A percentile compares a stretch with the other conserved stretches of the same genome.
phyloP scores from a whole-genome alignment of 177 flowering plant species.

The Vitis hybrid region DNA sequence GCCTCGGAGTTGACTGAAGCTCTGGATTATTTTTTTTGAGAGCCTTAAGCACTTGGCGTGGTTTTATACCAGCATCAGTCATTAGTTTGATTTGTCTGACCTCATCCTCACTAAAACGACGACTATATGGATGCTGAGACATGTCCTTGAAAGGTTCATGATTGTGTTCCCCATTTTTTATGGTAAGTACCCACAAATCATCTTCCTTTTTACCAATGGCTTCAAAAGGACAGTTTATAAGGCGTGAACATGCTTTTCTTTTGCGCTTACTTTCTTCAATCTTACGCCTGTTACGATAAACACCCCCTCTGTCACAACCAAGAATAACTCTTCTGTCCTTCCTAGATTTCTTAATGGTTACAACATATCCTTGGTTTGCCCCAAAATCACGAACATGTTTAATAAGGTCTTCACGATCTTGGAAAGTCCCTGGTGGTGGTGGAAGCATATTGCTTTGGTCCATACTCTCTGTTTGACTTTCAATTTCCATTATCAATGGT shows the following conservation, averaged over 20 bases:
- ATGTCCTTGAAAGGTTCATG: slow-evolving; percentile 42
- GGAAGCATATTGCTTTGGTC: slow-evolving; percentile 38
- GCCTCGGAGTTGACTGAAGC: slow-evolving; percentile 39
- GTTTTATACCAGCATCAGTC: slow-evolving; percentile 48
- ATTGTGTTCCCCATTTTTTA: slow-evolving; percentile 46
- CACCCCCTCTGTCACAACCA: slow-evolving; percentile 61
- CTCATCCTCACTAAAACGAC: slow-evolving; percentile 46
- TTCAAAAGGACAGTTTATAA: slow-evolving; percentile 50
- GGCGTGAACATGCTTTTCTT: slow-evolving; percentile 40
- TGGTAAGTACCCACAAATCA: slow-evolving; percentile 38
- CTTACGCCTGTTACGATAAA: slow-evolving; percentile 39
- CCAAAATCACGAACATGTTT: slow-evolving; percentile 48
- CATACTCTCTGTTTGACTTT: slow-evolving; percentile 7
- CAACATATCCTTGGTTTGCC: slow-evolving; percentile 45
- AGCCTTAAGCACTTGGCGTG: slow-evolving; percentile 46
- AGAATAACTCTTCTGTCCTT: slow-evolving; percentile 49
- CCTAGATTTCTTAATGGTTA: slow-evolving; percentile 46
- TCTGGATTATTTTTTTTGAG: slow-evolving; percentile 46
- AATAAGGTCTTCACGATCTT: slow-evolving; percentile 48
- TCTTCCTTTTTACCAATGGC: slow-evolving; percentile 39
- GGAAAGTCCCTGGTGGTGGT: slow-evolving; percentile 42
- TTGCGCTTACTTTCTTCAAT: slow-evolving; percentile 23
- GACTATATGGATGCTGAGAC: slow-evolving; percentile 45
- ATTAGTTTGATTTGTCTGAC: slow-evolving; percentile 34
- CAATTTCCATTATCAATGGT: slow-evolving; percentile 6